Percentiles rank a stretch among this genome's conserved stretches.
These are phyloP conservation scores for Pleurotus ostreatus DNA, from an alignment of 768 basidiomycete species.

Conservation along the genomic window DNA sequence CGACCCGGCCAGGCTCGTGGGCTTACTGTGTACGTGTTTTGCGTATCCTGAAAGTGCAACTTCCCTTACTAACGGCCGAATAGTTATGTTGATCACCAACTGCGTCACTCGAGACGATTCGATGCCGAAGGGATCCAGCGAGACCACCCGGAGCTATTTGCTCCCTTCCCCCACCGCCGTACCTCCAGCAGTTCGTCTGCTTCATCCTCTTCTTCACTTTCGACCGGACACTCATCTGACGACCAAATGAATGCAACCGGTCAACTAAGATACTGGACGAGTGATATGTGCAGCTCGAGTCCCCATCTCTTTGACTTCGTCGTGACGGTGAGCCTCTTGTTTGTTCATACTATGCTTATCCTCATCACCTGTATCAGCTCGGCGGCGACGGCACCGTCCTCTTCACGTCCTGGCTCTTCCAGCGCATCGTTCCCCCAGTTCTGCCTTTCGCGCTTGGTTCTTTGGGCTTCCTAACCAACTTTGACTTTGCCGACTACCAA, in stretches of 20 bases:
- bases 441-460: conserved; percentile 96
- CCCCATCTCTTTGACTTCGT: conserved; percentile 98
- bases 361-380: conserved; percentile 47
- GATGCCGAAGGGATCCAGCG: conserved; percentile 86
- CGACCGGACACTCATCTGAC: conserved; percentile 28
- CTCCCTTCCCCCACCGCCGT: conserved; percentile 71
- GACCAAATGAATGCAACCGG: conserved; percentile 60
- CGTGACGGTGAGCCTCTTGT: conserved; percentile 66
- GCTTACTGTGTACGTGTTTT: conserved; percentile 67
- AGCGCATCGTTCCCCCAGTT: conserved; percentile 97
- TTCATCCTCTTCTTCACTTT: conserved; percentile 47
- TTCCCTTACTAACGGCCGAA: conserved; percentile 11
- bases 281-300: conserved; percentile 87
- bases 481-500: conserved; percentile 86
- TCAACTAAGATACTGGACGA: conserved; percentile 96
- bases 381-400: conserved; percentile 98
- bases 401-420: conserved; percentile 99
- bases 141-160: conserved; percentile 86
- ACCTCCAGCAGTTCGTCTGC: conserved; percentile 64
- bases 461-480: conserved; percentile 95
- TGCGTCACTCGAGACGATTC: conserved; percentile 85
- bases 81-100: conserved; percentile 93
- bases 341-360: conserved; percentile 4
- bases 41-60: conserved; percentile 8
- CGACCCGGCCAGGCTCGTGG: conserved; percentile 63